These are phyloP conservation scores for Trichoderma pleuroti DNA, from an alignment of 2,329 filamentous ascomycete genomes.

Conservation along the genomic window DNA sequence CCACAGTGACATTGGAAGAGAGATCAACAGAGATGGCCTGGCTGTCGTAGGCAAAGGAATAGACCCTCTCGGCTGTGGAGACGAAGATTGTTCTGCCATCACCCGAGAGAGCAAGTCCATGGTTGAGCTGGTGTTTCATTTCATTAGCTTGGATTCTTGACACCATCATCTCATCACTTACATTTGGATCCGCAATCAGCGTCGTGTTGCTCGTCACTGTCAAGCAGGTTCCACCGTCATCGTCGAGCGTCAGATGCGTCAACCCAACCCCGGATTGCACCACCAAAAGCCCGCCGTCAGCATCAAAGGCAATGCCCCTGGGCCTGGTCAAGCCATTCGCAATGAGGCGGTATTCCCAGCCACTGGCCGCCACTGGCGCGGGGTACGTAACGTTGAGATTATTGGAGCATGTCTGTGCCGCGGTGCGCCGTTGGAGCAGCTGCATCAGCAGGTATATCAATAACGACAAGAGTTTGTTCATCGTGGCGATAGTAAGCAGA, in stretches of 20 bases:
- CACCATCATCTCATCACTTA: slow-evolving; percentile 25
- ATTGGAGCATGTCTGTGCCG: slow-evolving; percentile 31
- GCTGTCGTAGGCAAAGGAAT: slow-evolving; percentile 63
- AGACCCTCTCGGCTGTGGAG: slow-evolving; percentile 57
- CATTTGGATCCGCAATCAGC: slow-evolving; percentile 35
- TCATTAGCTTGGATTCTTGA: neutral
- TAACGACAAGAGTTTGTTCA: neutral
- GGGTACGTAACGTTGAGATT: slow-evolving; percentile 35
- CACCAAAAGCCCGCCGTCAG: slow-evolving; percentile 43
- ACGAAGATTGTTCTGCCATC: slow-evolving; percentile 54
- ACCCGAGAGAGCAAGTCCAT: slow-evolving; percentile 51
- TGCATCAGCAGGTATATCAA: neutral
- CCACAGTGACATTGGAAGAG: slow-evolving; percentile 45
- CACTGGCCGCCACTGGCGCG: slow-evolving; percentile 37
- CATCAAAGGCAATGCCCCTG: slow-evolving; percentile 46
- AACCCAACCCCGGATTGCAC: slow-evolving; percentile 44
- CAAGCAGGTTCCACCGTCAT: slow-evolving; percentile 42
- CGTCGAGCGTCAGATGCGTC: slow-evolving; percentile 38
- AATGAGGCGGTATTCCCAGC: slow-evolving; percentile 45
- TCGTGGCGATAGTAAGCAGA: neutral
- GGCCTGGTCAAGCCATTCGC: slow-evolving; percentile 41
- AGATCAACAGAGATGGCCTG: slow-evolving; percentile 41
- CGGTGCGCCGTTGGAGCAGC: neutral
- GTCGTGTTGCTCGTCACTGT: slow-evolving; percentile 35
- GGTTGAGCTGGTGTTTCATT: slow-evolving; percentile 46